Evolutionary conservation across 179 eudicot species (phyloP), one percentile per base, ranked within the genome.

Genomic region (Pouteria campechiana): DNA sequence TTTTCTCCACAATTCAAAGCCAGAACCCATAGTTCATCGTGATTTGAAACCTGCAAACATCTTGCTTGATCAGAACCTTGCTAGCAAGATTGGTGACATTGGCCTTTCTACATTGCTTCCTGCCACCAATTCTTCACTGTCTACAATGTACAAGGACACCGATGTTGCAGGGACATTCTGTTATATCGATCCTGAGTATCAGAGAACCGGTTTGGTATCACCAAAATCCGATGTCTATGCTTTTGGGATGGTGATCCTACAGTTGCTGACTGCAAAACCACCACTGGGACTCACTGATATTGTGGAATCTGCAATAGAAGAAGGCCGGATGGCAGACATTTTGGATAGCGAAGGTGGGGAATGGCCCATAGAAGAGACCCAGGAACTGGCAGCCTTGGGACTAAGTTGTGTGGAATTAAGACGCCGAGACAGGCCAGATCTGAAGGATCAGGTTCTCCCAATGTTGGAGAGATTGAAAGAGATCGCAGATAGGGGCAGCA

Each of bases 31-130:
- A 22, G 69, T 81, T 11, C 98, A 90, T 30, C 79, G 90, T 15
- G 94, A 75, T 39, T 63, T 90, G 20, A 90, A 90, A 41, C 96
- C 88, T 0, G 79, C 96, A 44, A 86, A 90, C 75, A 86, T 90
- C 57, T 54, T 90, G 45, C 96, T 90, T 2, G 98, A 82, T 45
- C 76, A 62, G 20, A 76, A 90, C 55, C 46, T 72, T 2, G 83
- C 81, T 33, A 90, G 94, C 78, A 90, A 86, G 70, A 90, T 90
- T 5, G 83, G 96, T 12, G 96, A 86, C 47, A 81, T 87, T 24
- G 90, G 87, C 37, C 93, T 89, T 25, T 71, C 88, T 16, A 76
- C 77, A 13, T 63, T 81, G 89, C 66, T 86, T 9, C 46, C 64
- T 40, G 11, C 46, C 0, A 81, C 68, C 8, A 48, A 71, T 11